Base-by-base conservation (phyloP, 805 yeast species). In the Ogataea methylovora region DNA sequence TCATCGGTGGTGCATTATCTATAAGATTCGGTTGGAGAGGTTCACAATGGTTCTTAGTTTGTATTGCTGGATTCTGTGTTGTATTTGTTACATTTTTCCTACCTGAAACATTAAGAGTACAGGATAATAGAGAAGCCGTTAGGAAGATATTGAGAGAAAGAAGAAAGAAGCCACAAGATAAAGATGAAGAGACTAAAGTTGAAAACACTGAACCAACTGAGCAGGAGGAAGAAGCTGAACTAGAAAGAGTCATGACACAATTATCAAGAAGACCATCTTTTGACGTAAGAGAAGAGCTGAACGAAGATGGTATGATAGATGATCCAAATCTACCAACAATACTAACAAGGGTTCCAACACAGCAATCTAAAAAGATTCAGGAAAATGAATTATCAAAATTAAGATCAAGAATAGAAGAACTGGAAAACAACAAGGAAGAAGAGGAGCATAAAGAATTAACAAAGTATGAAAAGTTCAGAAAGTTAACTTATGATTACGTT, bases 11-110 rank as follows among this genome's bases (percentile, higher is more conserved):
- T 39, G 76, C 78, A 2, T 69, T 86, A 20, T 71, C 82, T 6
- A 63, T 69, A 28, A 65, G 67, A 9, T 82, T 86, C 79, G 85
- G 86, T 8, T 86, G 95, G 94, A 66, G 94, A 51, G 84, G 90
- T 3, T 83, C 95, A 3, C 92, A 83, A 49, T 86, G 94, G 90
- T 75, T 84, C 34, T 60, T 84, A 56, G 83, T 80, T 13, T 22
- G 24, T 9, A 54, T 82, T 29, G 71, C 84, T 2, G 85, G 79
- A 2, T 53, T 67, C 11, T 68, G 71, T 32, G 61, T 69, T 18
- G 16, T 73, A 1, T 39, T 72, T 34, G 58, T 85, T 27, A 42
- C 73, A 5, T 65, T 81, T 30, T 60, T 69, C 5, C 60, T 86
- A 13, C 96, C 97, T 1, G 97, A 87, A 50, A 87, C 96, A 0